Conservation (phyloP, 129 eudicot genomes). For the Silybum marianum region DNA sequence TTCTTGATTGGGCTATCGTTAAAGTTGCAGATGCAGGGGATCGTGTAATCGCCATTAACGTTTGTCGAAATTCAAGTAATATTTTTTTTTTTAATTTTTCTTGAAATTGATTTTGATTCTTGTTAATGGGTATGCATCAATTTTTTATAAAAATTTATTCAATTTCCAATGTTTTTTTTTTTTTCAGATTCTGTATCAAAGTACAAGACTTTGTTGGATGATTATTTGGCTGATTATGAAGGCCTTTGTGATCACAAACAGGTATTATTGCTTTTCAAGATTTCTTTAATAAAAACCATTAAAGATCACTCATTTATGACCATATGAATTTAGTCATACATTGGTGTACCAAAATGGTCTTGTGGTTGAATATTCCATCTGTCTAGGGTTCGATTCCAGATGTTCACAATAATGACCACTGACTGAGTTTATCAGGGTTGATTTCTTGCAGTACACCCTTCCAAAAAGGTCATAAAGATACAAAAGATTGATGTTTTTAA, state of each 20-base stretch:
- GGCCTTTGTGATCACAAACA: conserved; percentile 72
- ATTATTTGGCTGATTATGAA: conserved; percentile 70
- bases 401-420: too few relatives aligned
- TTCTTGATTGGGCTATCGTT: conserved; percentile 85
- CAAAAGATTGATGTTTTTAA: background rate
- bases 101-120: conserved; percentile 3
- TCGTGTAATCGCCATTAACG: conserved; percentile 73
- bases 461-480: background rate
- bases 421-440: too few relatives aligned
- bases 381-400: too few relatives aligned
- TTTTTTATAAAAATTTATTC: background rate
- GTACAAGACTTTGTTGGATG: conserved; percentile 63
- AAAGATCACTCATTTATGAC: background rate
- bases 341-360: conserved; percentile 5
- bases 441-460: too few relatives aligned
- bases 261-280: conserved; percentile 43
- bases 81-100: background rate
- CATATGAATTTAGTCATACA: too few relatives aligned
- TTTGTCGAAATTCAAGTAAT: conserved; percentile 75
- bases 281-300: background rate
- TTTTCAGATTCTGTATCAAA: conserved; percentile 50
- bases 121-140: conserved; percentile 6
- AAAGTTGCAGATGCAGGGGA: conserved; percentile 91
- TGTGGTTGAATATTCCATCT: too few relatives aligned
- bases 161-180: background rate